Base-by-base conservation (phyloP, 2,329 filamentous ascomycete species). In the Aspergillus nomiae region DNA sequence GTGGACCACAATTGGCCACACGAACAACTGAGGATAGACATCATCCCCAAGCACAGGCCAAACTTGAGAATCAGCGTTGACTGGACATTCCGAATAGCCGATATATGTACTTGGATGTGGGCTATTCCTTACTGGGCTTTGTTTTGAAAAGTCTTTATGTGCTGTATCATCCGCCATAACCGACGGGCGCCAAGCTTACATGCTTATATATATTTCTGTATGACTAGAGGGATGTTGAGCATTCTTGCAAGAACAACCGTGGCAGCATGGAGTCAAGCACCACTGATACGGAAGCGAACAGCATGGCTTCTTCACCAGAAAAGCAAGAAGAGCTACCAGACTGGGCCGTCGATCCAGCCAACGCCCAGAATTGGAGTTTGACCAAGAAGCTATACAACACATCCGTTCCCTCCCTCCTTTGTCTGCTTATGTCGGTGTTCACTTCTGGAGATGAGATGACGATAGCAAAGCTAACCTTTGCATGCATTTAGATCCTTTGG, bases 401-500 rank as follows among this genome's bases (percentile, higher is more conserved):
- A 1, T 30, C 50, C 2, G 7, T 53, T 6, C 50, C 50, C 5
- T 30, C 50, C 9, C n/a, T 53, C n/a, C 50, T 53, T n/a, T 53
- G 50, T 28, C n/a, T 53, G 16, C 28, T 34, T 8, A 53, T 53
- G 50, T 34, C 5, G 34, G 50, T 51, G 26, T 10, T 34, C 0
- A 6, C 21, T 0, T 53, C 5, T 34, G 10, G 1, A 21, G 30
- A 9, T 21, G 28, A 16, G 28, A 19, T 34, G 0, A 19, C 4
- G 8, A 16, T 16, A 21, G 10, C 6, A 4, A 19, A 9, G 16
- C 28, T 53, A 12, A 53, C 28, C 19, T 26, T 34, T 8, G 9
- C 28, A 21, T 34, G 19, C 16, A 9, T 12, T 9, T 48, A 63
- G 63, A 54, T 63, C 63, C 1, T 65, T 65, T 26, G 61, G 38